Conservation (phyloP, 352 stramenopile genomes). For the Phytophthora constricta region DNA sequence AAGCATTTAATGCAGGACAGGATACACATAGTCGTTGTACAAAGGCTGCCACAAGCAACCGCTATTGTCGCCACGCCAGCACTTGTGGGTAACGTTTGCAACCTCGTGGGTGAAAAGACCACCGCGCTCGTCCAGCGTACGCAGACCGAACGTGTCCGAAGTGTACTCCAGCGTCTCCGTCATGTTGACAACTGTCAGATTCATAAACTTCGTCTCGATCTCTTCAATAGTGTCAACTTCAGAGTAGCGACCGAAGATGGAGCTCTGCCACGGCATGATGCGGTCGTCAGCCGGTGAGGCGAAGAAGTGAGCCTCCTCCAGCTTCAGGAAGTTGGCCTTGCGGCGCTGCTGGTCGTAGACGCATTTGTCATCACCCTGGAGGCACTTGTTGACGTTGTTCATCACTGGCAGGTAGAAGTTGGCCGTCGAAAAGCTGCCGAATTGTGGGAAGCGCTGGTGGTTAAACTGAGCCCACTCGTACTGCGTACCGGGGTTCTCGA, state of each 20-base stretch:
- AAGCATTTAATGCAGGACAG: slow-evolving; percentile 11
- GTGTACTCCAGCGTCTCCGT: slow-evolving; percentile 38
- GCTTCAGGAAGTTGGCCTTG: slow-evolving; percentile 45
- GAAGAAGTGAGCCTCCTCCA: slow-evolving; percentile 47
- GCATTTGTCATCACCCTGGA: slow-evolving; percentile 9
- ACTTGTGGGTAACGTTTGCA: slow-evolving; percentile 32
- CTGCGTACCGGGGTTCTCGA: slow-evolving; percentile 36
- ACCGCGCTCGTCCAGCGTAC: slow-evolving; percentile 34
- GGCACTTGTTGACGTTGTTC: slow-evolving; percentile 38
- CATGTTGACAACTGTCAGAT: slow-evolving; percentile 36
- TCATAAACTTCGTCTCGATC: slow-evolving; percentile 34
- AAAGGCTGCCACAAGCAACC: slow-evolving; percentile 41
- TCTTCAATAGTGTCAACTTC: slow-evolving; percentile 35
- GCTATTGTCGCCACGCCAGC: slow-evolving; percentile 35
- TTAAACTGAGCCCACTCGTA: slow-evolving; percentile 42
- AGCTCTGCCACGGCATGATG: slow-evolving; percentile 46
- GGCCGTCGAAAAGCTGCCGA: slow-evolving; percentile 15
- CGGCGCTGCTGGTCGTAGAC: slow-evolving; percentile 30
- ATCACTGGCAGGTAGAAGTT: slow-evolving; percentile 33
- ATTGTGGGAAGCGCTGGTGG: slow-evolving; percentile 30
- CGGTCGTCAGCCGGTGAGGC: slow-evolving; percentile 36
- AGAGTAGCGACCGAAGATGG: slow-evolving; percentile 46
- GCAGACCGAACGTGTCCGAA: slow-evolving; percentile 39
- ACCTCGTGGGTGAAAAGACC: slow-evolving; percentile 33
- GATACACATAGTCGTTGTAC: slow-evolving; percentile 35